Conservation (phyloP, 805 yeast species). For the fission yeast (Schizosaccharomyces pombe) region DNA sequence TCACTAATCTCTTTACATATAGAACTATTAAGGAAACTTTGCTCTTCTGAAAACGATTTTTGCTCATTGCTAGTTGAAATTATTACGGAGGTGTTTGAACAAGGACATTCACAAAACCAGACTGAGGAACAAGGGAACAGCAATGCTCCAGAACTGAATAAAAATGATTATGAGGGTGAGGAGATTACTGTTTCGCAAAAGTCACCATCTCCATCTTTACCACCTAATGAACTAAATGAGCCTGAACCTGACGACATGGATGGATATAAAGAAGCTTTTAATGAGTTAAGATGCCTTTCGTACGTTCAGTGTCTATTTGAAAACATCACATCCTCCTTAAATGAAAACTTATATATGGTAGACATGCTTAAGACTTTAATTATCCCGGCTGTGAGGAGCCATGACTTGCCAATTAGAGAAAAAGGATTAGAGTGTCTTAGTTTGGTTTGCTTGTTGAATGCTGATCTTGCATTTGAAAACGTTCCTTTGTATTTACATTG, state of each 20-base stretch:
- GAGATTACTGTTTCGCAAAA: background rate
- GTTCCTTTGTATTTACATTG: slow-evolving; percentile 44
- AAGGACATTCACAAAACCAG: slow-evolving; percentile 28
- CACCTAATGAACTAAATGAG: slow-evolving; percentile 1
- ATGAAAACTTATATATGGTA: slow-evolving; percentile 38
- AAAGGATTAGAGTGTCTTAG: slow-evolving; percentile 60
- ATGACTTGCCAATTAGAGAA: slow-evolving; percentile 29
- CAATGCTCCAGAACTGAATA: too few relatives aligned
- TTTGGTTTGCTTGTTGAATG: slow-evolving; percentile 49
- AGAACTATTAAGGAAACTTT: slow-evolving; percentile 41
- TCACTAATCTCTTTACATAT: slow-evolving; percentile 31
- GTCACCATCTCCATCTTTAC: slow-evolving; percentile 12
- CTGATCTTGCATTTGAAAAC: slow-evolving; percentile 37
- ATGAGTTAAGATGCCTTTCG: slow-evolving; percentile 32
- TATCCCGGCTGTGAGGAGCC: slow-evolving; percentile 49
- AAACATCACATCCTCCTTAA: slow-evolving; percentile 30
- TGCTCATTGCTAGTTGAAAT: slow-evolving; percentile 66
- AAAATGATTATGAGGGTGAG: too few relatives aligned
- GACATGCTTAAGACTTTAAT: slow-evolving; percentile 57
- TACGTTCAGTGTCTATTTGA: slow-evolving; percentile 50
- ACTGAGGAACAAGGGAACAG: background rate
- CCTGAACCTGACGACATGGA: slow-evolving; percentile 11
- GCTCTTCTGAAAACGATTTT: slow-evolving; percentile 65
- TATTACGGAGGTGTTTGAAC: slow-evolving; percentile 39
- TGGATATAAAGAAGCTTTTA: slow-evolving; percentile 9